Conservation (phyloP, 2,329 filamentous ascomycete genomes). For the Tolypocladium amazonense region DNA sequence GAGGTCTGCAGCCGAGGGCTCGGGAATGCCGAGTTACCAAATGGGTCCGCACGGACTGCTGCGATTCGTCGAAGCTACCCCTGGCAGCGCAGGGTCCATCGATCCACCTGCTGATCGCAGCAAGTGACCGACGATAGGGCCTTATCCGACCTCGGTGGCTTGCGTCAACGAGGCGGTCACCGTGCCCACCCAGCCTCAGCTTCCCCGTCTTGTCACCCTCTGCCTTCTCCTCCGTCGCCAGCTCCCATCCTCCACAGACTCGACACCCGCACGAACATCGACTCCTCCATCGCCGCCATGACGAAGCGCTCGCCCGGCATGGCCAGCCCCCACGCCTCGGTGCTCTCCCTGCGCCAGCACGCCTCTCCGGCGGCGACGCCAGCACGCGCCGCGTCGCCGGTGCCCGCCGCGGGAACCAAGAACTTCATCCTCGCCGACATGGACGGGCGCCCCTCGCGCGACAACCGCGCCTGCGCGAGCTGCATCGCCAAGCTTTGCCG, state of each 20-base stretch:
- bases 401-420: constrained; percentile 10
- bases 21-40: not conserved
- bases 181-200: not conserved
- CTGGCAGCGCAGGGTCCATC: not conserved
- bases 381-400: constrained; percentile 9
- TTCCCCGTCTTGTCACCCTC: not conserved
- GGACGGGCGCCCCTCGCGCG: constrained; percentile 20
- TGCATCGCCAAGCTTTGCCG: constrained; percentile 24
- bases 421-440: constrained; percentile 40
- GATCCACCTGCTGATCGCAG: constrained; percentile 1
- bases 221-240: not conserved
- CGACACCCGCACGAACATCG: not conserved
- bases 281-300: not conserved
- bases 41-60: not conserved
- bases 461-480: constrained; percentile 25
- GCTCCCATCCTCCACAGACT: not conserved
- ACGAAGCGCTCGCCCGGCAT: constrained; percentile 29
- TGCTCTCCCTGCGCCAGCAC: constrained; percentile 32
- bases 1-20: no score
- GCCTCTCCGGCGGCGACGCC: constrained; percentile 19
- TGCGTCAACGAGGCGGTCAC: not conserved
- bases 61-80: not conserved
- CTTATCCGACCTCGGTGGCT: not conserved
- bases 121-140: not conserved
- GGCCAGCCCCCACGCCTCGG: constrained; percentile 31